Conservation (phyloP, 202 grass and related monocot genomes). For the Schoenoplectus tabernaemontani region DNA sequence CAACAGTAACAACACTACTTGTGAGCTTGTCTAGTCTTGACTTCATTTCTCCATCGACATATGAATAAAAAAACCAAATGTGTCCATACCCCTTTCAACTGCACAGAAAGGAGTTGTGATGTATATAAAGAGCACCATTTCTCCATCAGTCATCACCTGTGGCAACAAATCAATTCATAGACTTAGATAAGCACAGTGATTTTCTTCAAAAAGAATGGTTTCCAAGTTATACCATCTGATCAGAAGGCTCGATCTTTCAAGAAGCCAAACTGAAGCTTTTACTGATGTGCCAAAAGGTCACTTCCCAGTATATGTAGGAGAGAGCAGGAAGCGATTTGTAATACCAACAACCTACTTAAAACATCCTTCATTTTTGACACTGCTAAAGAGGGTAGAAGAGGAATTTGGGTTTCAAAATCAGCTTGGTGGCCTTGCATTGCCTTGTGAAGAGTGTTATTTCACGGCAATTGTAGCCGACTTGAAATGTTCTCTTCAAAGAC, state of each 20-base stretch:
- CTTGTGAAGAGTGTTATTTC: conserved; percentile 2
- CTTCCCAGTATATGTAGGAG: conserved; percentile 37
- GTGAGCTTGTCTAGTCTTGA: neutral
- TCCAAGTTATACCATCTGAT: conserved; percentile 12
- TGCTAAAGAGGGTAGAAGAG: conserved; percentile 7
- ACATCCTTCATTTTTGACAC: conserved; percentile 1
- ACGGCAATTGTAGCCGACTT: neutral
- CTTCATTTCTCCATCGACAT: neutral
- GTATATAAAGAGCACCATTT: neutral
- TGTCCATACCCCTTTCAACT: neutral
- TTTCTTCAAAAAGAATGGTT: neutral
- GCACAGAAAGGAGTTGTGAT: neutral
- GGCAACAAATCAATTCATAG: neutral
- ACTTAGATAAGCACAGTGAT: neutral
- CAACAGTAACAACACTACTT: no score
- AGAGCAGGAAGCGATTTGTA: neutral
- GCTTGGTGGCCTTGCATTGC: neutral
- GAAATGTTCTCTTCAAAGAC: neutral
- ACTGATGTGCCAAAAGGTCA: conserved; percentile 42
- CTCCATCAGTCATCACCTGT: neutral
- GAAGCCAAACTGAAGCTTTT: neutral
- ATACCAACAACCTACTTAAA: neutral
- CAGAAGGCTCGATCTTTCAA: neutral
- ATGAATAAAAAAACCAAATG: neutral
- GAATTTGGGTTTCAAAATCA: conserved; percentile 13